These are phyloP conservation scores for Arabidopsis arenosa DNA, from an alignment of 345 rosid genomes.

Conservation along the genomic window DNA sequence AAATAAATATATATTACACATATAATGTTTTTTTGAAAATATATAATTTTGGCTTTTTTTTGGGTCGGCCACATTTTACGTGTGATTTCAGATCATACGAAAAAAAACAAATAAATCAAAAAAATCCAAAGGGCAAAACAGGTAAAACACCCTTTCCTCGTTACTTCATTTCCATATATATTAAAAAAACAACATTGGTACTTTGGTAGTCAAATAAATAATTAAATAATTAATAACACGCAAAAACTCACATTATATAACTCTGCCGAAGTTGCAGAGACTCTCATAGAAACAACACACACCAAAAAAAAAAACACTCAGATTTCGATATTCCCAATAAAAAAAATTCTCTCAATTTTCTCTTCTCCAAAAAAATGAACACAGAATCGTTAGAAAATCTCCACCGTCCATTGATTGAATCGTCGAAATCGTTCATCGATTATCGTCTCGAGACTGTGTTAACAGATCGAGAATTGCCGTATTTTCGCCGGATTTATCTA, in stretches of 20 bases:
- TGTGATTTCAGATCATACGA: background rate
- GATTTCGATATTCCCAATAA: conserved; percentile 11
- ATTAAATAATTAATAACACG: conserved; percentile 35
- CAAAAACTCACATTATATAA: conserved; percentile 34
- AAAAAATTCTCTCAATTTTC: background rate
- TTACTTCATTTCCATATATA: conserved; percentile 18
- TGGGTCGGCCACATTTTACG: background rate
- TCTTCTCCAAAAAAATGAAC: conserved; percentile 31
- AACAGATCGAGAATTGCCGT: conserved; percentile 47
- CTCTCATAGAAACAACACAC: conserved; percentile 2
- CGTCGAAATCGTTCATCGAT: conserved; percentile 43
- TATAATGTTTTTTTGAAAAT: no score
- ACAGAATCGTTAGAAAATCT: conserved; percentile 43
- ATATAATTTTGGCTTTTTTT: no score
- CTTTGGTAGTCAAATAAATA: background rate
- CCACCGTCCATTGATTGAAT: conserved; percentile 42
- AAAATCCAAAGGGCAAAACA: background rate
- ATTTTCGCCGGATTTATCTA: conserved; percentile 36
- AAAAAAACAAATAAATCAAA: background rate
- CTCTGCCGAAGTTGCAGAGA: conserved; percentile 16
- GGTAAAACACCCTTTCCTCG: conserved; percentile 27
- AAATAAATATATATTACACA: no score
- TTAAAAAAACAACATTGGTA: background rate
- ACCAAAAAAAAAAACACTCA: background rate
- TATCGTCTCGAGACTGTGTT: conserved; percentile 58